phyloP scores from a whole-genome alignment of 1,139 yeast species.

The Magnusiomyces suaveolens region DNA sequence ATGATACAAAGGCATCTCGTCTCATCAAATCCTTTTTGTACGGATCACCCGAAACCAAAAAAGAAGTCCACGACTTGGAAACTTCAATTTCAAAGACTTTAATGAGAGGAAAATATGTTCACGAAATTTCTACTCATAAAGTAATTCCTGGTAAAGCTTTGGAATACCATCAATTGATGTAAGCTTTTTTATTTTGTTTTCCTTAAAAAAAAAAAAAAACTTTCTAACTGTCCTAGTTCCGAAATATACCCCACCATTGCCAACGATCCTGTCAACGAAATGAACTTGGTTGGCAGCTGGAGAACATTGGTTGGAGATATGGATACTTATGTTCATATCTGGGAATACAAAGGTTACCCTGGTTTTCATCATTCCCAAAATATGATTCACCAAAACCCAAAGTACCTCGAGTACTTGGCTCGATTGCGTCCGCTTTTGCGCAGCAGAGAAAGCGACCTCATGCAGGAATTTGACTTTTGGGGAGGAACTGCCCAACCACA shows the following conservation, averaged over 20 bases:
- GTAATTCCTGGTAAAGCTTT: constrained; percentile 32
- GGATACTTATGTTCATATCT: constrained; percentile 34
- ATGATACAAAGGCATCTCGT: constrained; percentile 18
- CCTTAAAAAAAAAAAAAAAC: neutral
- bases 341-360: constrained; percentile 38
- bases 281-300: constrained; percentile 37
- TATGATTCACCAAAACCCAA: constrained; percentile 27
- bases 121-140: constrained; percentile 34
- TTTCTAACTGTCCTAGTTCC: constrained; percentile 9
- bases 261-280: constrained; percentile 28
- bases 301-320: constrained; percentile 36
- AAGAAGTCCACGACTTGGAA: constrained; percentile 24
- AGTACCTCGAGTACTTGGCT: constrained; percentile 28
- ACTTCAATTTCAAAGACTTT: constrained; percentile 32
- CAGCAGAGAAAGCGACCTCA: constrained; percentile 30
- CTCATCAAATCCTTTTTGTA: constrained; percentile 33
- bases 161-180: constrained; percentile 32
- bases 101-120: constrained; percentile 37
- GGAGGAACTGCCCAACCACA: constrained; percentile 39
- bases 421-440: constrained; percentile 30
- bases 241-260: constrained; percentile 32
- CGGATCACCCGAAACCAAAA: constrained; percentile 31
- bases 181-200: constrained; percentile 2
- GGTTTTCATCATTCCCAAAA: constrained; percentile 36
- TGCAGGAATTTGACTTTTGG: constrained; percentile 39